These are phyloP conservation scores for Magnusiomyces ingens DNA, from an alignment of 1,139 yeast species.

Conservation along the genomic window DNA sequence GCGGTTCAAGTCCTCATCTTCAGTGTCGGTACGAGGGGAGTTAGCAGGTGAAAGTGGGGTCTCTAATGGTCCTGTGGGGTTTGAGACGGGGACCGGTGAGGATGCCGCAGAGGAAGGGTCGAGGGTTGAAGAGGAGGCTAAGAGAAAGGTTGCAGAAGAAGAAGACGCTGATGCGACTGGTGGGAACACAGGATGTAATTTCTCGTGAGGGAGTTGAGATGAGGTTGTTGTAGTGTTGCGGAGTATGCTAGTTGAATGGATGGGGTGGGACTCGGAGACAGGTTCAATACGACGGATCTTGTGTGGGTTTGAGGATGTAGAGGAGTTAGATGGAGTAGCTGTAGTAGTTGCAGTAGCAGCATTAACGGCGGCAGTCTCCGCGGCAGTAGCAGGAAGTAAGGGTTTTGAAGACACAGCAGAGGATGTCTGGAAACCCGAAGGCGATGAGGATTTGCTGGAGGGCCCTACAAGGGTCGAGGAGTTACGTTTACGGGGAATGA, in stretches of 20 bases:
- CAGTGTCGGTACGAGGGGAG: neutral
- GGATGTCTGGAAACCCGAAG: too few species aligned
- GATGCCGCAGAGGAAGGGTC: neutral
- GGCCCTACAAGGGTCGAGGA: neutral
- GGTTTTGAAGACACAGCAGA: too few species aligned
- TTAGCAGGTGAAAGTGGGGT: constrained; percentile 4
- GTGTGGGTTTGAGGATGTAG: neutral
- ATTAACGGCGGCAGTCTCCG: neutral
- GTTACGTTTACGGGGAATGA: neutral
- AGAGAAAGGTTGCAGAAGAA: neutral
- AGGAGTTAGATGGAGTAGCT: neutral
- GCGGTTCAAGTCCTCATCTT: neutral
- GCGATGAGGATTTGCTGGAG: too few species aligned
- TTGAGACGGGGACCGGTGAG: neutral
- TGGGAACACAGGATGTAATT: neutral
- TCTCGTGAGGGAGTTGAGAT: neutral
- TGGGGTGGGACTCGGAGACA: neutral
- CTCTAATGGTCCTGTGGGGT: constrained; percentile 2
- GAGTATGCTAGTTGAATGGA: neutral
- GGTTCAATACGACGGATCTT: neutral
- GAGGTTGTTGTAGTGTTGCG: neutral
- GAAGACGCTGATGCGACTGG: neutral
- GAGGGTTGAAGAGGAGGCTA: too few species aligned
- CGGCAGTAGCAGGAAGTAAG: neutral
- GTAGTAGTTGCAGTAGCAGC: neutral